Base-by-base conservation (phyloP, 2,329 filamentous ascomycete genomes). In the Macroventuria anomochaeta region DNA sequence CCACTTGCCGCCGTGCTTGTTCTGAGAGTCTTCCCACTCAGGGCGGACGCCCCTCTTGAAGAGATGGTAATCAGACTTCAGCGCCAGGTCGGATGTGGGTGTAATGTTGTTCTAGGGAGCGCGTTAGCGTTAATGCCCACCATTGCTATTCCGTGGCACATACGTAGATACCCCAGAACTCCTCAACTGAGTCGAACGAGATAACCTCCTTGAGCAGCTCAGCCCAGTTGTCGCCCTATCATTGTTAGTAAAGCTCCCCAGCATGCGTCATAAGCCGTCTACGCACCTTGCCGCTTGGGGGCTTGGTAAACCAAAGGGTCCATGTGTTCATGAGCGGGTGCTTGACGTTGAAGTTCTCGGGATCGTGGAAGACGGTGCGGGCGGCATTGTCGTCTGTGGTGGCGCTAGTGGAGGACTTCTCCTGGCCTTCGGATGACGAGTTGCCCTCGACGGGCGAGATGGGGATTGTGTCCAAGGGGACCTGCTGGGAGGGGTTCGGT, bases 301-400 rank as follows among this genome's bases (percentile, higher is more conserved):
- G 93, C 85, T 97, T 97, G 71, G 93, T 97, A 83, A 97, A 99
- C 96, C 96, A 99, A 51, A 99, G 83, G 55, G 95, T 97, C 95
- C 95, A 99, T 75, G 90, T 89, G 83, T 97, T 90, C 85, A 96
- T 93, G 57, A 99, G 85, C 64, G 93, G 93, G 77, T 99, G 95
- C 85, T 97, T 99, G 78, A 99, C 95, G 70, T 96, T 99, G 85
- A 99, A 99, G 83, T 99, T 97, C 64, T 97, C 90, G 68, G 95
- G 89, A 80, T 97, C 92, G 76, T 99, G 93, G 81, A 99, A 99
- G 67, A 99, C 93, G 39, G 95, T 99, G 69, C 96, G 83, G 44
- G 89, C 81, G 73, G 93, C 88, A 58, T 71, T 69, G 62, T 78
- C 77, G 59, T 67, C 63, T 55, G 68, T 64, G 31, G 60, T 77